phyloP scores from a whole-genome alignment of 352 stramenopile species.

The Phytophthora multivora region DNA sequence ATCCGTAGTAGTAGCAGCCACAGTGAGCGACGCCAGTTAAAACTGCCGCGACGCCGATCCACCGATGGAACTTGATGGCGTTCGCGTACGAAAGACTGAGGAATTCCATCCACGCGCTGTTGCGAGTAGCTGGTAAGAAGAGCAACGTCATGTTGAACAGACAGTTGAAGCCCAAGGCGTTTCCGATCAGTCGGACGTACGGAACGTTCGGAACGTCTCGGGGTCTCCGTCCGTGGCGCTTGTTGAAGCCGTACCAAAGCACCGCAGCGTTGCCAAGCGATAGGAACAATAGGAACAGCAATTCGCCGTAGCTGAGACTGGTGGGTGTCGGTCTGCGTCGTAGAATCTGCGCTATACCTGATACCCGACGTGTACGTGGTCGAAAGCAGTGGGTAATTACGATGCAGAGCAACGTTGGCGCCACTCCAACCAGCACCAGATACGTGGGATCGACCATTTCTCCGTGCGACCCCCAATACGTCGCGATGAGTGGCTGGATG shows the following conservation, averaged over 20 bases:
- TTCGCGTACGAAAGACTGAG: constrained; percentile 55
- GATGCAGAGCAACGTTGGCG: constrained; percentile 40
- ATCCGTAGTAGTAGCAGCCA: constrained; percentile 37
- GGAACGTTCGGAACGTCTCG: neutral
- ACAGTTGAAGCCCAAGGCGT: constrained; percentile 40
- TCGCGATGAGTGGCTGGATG: constrained; percentile 11
- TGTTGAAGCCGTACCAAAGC: constrained; percentile 29
- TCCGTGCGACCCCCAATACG: constrained; percentile 28
- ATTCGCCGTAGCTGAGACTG: constrained; percentile 38
- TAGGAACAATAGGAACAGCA: constrained; percentile 35
- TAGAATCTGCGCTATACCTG: constrained; percentile 7
- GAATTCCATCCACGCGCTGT: constrained; percentile 56
- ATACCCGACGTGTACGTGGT: constrained; percentile 6
- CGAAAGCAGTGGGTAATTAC: constrained; percentile 36
- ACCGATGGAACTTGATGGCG: constrained; percentile 56
- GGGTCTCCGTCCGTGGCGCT: constrained; percentile 7
- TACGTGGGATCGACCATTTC: constrained; percentile 66
- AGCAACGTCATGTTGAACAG: constrained; percentile 50
- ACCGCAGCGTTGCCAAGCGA: constrained; percentile 36
- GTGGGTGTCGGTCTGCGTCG: constrained; percentile 11
- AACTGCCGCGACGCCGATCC: constrained; percentile 44
- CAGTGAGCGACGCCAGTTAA: constrained; percentile 39
- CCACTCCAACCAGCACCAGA: constrained; percentile 47
- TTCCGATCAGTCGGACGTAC: constrained; percentile 24
- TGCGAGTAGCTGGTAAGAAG: constrained; percentile 47